Conservation (phyloP, 768 basidiomycete genomes). For the Dacryopinax spathularia region DNA sequence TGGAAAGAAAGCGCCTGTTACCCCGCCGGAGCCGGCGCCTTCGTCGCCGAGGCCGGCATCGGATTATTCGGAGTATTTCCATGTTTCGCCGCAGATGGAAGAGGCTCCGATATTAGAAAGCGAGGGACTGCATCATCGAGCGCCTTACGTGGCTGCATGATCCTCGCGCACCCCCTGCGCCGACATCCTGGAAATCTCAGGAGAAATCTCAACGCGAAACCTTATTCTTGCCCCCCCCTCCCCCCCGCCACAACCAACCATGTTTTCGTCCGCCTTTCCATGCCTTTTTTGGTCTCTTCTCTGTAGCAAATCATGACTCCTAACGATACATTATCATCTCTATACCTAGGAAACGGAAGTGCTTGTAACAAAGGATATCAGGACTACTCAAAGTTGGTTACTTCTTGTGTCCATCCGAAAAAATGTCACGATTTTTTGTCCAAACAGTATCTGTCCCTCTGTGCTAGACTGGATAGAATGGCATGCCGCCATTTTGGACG, state of each 20-base stretch:
- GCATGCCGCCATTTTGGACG: background rate
- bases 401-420: too few species aligned
- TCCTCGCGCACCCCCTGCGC: background rate
- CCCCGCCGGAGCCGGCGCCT: background rate
- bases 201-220: conserved; percentile 1
- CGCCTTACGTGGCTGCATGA: background rate
- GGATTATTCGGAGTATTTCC: background rate
- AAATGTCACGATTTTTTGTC: conserved; percentile 2
- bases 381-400: conserved; percentile 1
- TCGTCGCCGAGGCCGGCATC: background rate
- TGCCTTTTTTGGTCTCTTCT: background rate
- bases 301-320: background rate
- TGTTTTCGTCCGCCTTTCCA: background rate
- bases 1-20: conserved; percentile 20
- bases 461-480: background rate
- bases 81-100: background rate
- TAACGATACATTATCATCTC: conserved; percentile 2
- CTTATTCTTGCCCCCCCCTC: too few species aligned
- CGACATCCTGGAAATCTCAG: background rate
- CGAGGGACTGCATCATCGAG: background rate
- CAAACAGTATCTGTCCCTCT: background rate
- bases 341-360: background rate
- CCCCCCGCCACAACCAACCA: too few species aligned
- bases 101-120: background rate
- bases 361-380: conserved; percentile 3